Evolutionary conservation across 2,329 filamentous ascomycete species (phyloP).

Genomic region (Cladorrhinum sp.): DNA sequence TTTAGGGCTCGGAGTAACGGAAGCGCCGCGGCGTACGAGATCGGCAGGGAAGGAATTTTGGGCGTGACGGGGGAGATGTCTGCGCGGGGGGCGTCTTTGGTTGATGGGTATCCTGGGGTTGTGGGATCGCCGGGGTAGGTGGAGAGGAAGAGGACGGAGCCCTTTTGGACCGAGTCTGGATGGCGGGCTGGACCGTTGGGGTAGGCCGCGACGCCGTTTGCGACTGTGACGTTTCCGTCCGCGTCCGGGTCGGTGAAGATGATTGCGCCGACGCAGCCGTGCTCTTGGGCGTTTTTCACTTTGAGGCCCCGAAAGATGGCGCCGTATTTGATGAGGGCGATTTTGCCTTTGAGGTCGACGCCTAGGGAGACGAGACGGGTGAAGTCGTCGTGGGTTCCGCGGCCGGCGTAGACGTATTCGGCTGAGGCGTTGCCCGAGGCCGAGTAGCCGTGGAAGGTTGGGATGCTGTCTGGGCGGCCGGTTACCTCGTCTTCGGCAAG

Average conservation of each 20-base stretch:
- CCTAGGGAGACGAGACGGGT: conserved; percentile 65
- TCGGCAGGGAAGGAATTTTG: conserved; percentile 81
- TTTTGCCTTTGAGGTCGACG: conserved; percentile 71
- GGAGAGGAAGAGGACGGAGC: conserved; percentile 73
- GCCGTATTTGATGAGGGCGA: conserved; percentile 77
- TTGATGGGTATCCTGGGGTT: conserved; percentile 79
- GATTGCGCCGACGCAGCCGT: conserved; percentile 80
- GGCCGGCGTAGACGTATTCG: conserved; percentile 82
- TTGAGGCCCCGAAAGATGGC: conserved; percentile 74
- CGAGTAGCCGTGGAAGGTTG: conserved; percentile 83
- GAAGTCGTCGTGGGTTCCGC: conserved; percentile 82
- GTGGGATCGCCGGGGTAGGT: conserved; percentile 85
- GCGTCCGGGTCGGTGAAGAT: conserved; percentile 89
- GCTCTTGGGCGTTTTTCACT: conserved; percentile 82
- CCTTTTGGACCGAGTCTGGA: conserved; percentile 79
- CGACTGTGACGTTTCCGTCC: conserved; percentile 78
- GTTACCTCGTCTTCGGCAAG: conserved; percentile 64
- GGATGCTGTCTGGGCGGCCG: conserved; percentile 62
- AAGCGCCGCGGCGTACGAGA: conserved; percentile 86
- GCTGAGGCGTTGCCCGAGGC: conserved; percentile 81
- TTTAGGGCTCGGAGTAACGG: conserved; percentile 70
- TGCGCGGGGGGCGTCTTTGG: conserved; percentile 57
- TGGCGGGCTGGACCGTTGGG: conserved; percentile 65
- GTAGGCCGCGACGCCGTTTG: conserved; percentile 61
- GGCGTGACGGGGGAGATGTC: conserved; percentile 59